A percentile compares a stretch with the other conserved stretches of the same genome.
Evolutionary conservation across 169 alveolate species (phyloP).

Genomic region (Blepharisma undulans): DNA sequence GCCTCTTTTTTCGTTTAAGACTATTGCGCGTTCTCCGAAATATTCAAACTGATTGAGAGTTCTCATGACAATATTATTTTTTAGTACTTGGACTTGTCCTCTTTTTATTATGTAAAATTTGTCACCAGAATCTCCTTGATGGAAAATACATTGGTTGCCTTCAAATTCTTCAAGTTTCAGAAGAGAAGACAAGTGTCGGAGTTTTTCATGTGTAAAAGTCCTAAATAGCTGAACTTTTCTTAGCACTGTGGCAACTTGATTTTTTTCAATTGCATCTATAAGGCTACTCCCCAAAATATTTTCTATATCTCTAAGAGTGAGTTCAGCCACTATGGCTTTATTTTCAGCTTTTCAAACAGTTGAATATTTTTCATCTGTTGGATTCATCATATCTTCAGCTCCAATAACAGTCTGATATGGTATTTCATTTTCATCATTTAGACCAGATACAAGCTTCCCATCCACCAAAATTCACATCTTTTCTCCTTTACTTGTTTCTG

Average conservation of each 20-base stretch:
- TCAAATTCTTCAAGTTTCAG: constrained; percentile 4
- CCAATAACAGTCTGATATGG: not conserved
- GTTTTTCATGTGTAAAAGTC: constrained; percentile 12
- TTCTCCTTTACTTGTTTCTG: not conserved
- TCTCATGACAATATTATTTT: constrained; percentile 23
- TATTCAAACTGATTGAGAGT: constrained; percentile 24
- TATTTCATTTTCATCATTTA: not conserved
- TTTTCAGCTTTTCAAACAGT: not conserved
- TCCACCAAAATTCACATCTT: constrained; percentile 37
- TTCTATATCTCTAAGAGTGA: constrained; percentile 40
- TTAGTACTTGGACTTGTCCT: not conserved
- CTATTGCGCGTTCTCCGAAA: constrained; percentile 44
- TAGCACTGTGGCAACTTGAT: not conserved
- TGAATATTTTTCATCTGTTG: not conserved
- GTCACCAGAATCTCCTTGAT: constrained; percentile 34
- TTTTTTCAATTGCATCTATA: constrained; percentile 6
- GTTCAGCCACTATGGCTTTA: constrained; percentile 25
- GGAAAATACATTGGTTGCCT: constrained; percentile 41
- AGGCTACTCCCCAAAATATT: constrained; percentile 41
- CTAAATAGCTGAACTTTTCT: constrained; percentile 34
- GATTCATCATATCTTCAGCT: not conserved
- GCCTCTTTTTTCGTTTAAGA: constrained; percentile 34
- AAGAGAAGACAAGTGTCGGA: constrained; percentile 15
- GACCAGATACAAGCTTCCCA: constrained; percentile 20
- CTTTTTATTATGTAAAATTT: constrained; percentile 3